A percentile compares a stretch with the other conserved stretches of the same genome.
phyloP scores from a whole-genome alignment of 257 asterid species.

The Ballota nigra region DNA sequence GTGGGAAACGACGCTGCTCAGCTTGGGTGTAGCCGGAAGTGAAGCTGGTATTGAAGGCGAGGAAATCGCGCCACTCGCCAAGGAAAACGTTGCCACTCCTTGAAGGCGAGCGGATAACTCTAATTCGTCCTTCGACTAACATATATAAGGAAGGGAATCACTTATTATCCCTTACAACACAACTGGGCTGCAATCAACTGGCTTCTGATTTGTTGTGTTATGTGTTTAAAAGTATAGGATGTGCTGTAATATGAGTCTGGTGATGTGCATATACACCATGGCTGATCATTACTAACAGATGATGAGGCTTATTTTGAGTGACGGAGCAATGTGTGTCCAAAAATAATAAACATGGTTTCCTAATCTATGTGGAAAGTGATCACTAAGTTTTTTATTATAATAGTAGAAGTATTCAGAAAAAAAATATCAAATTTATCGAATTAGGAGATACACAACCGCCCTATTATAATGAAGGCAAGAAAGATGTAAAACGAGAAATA shows the following conservation, averaged over 20 bases:
- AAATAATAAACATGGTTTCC: too few relatives aligned
- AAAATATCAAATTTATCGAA: too few relatives aligned
- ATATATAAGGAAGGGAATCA: neutral
- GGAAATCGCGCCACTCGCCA: constrained; percentile 82
- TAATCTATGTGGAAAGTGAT: too few relatives aligned
- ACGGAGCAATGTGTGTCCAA: too few relatives aligned
- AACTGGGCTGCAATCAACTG: neutral
- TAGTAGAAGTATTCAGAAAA: too few relatives aligned
- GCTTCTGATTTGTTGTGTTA: neutral
- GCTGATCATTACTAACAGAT: neutral
- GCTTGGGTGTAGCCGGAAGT: constrained; percentile 68
- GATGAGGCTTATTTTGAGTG: neutral
- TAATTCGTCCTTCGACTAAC: neutral
- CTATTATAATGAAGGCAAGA: too few relatives aligned
- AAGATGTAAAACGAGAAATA: too few relatives aligned
- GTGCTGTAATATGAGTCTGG: neutral
- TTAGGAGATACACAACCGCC: too few relatives aligned
- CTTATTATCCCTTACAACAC: neutral
- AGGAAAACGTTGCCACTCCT: constrained; percentile 86
- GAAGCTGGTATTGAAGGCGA: constrained; percentile 75
- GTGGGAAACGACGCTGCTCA: constrained; percentile 69
- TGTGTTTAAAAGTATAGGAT: neutral
- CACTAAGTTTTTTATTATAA: too few relatives aligned
- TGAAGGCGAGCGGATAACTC: constrained; percentile 13
- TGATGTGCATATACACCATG: neutral